phyloP scores from a whole-genome alignment of 306 rosid genomes.

The Parietaria judaica region DNA sequence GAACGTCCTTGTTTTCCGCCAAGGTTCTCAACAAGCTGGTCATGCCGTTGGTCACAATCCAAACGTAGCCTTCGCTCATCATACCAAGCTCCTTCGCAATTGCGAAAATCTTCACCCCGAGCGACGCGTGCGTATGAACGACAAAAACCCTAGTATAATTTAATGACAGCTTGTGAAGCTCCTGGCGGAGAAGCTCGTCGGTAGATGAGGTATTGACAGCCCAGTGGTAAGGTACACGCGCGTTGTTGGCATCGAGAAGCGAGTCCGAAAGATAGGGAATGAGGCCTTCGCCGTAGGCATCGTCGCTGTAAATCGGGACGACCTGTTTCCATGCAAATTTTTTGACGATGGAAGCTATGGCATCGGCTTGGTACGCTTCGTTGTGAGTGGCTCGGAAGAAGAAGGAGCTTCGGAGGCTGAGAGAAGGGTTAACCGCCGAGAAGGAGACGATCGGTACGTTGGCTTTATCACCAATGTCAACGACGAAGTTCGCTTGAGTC shows the following conservation, averaged over 20 bases:
- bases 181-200: slow-evolving; percentile 8
- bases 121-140: slow-evolving; percentile 13
- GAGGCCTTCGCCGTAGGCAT: slow-evolving; percentile 16
- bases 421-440: slow-evolving; percentile 28
- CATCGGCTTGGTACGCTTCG: slow-evolving; percentile 26
- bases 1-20: not conserved
- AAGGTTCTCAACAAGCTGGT: slow-evolving; percentile 17
- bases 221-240: slow-evolving; percentile 17
- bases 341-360: slow-evolving; percentile 17
- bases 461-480: slow-evolving; percentile 14
- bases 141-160: slow-evolving; percentile 20
- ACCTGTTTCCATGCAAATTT: slow-evolving; percentile 28
- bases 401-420: slow-evolving; percentile 17
- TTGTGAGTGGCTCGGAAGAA: slow-evolving; percentile 22
- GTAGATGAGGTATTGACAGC: slow-evolving; percentile 13
- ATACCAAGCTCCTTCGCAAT: slow-evolving; percentile 32
- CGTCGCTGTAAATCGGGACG: slow-evolving; percentile 24
- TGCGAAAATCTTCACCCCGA: slow-evolving; percentile 16
- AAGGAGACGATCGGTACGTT: slow-evolving; percentile 29
- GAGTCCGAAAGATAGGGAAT: slow-evolving; percentile 23
- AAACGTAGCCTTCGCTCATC: slow-evolving; percentile 36
- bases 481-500: slow-evolving; percentile 14
- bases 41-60: slow-evolving; percentile 36
- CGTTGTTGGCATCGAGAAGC: slow-evolving; percentile 12
- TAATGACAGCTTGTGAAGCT: slow-evolving; percentile 21